phyloP scores from a whole-genome alignment of 2,329 filamentous ascomycete genomes.

The Botrytis medusae region DNA sequence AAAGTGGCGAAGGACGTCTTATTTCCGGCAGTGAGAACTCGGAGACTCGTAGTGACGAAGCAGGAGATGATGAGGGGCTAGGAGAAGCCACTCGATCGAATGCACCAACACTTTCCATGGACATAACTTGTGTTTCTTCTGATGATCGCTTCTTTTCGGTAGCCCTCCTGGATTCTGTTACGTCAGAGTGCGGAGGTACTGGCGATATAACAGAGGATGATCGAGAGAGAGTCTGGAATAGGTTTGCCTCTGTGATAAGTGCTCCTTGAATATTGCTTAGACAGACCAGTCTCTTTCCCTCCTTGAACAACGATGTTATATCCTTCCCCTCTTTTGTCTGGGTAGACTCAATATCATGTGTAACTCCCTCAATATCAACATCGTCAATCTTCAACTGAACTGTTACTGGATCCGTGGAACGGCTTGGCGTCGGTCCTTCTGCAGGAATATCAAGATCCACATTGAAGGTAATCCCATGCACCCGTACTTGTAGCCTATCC shows the following conservation, averaged over 20 bases:
- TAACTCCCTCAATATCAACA: slow-evolving; percentile 67
- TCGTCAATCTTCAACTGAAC: slow-evolving; percentile 64
- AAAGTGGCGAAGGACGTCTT: neutral
- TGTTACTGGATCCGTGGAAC: slow-evolving; percentile 55
- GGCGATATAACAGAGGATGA: slow-evolving; percentile 61
- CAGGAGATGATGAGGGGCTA: slow-evolving; percentile 23
- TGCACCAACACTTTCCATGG: slow-evolving; percentile 37
- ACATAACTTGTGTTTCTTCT: slow-evolving; percentile 39
- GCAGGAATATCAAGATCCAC: slow-evolving; percentile 60
- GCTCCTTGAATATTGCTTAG: slow-evolving; percentile 64
- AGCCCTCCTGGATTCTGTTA: slow-evolving; percentile 40
- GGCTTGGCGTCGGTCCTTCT: slow-evolving; percentile 43
- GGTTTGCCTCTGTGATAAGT: slow-evolving; percentile 65
- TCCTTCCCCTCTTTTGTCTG: slow-evolving; percentile 33
- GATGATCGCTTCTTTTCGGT: slow-evolving; percentile 24
- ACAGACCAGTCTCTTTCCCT: slow-evolving; percentile 64
- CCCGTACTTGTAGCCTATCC: slow-evolving; percentile 66
- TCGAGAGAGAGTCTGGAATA: slow-evolving; percentile 60
- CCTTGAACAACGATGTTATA: slow-evolving; percentile 45
- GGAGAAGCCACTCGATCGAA: slow-evolving; percentile 30
- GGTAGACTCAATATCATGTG: slow-evolving; percentile 36
- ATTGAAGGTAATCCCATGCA: slow-evolving; percentile 65
- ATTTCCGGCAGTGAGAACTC: slow-evolving; percentile 26
- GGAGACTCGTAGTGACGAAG: slow-evolving; percentile 29
- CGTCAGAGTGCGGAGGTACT: slow-evolving; percentile 48